Conservation (phyloP, 331 rosid species). For the Acacia concinna region DNA sequence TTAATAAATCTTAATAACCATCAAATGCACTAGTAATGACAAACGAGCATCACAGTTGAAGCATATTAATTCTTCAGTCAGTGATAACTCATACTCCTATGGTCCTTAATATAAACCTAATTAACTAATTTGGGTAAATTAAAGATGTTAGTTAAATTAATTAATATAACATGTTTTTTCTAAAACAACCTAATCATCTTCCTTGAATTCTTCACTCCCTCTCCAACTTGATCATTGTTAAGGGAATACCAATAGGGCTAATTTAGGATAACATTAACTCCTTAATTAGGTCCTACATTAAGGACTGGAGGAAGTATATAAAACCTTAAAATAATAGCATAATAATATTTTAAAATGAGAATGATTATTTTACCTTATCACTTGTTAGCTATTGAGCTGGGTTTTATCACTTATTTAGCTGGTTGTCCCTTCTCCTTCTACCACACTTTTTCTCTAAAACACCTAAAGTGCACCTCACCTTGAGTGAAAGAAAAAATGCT, state of each 20-base stretch:
- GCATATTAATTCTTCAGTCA: background rate
- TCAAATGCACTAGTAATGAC: background rate
- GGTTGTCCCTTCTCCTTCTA: background rate
- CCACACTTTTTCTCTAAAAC: background rate
- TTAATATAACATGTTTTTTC: too few relatives aligned
- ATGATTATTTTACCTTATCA: background rate
- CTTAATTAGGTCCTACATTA: too few relatives aligned
- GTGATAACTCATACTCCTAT: background rate
- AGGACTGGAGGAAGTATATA: too few relatives aligned
- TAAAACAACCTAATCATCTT: too few relatives aligned
- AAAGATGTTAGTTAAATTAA: too few relatives aligned
- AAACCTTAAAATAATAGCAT: background rate
- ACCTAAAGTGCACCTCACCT: background rate
- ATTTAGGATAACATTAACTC: too few relatives aligned
- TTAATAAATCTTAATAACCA: background rate
- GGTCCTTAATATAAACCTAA: too few relatives aligned
- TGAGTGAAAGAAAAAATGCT: background rate
- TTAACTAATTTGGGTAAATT: too few relatives aligned
- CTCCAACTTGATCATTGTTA: too few relatives aligned
- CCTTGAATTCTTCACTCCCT: too few relatives aligned
- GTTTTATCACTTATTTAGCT: background rate
- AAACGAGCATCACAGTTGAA: background rate
- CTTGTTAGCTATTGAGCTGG: background rate
- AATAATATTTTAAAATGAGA: background rate
- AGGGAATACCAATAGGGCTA: too few relatives aligned